phyloP scores from a whole-genome alignment of 1,139 yeast genomes.

The Blastobotrys indianensis region DNA sequence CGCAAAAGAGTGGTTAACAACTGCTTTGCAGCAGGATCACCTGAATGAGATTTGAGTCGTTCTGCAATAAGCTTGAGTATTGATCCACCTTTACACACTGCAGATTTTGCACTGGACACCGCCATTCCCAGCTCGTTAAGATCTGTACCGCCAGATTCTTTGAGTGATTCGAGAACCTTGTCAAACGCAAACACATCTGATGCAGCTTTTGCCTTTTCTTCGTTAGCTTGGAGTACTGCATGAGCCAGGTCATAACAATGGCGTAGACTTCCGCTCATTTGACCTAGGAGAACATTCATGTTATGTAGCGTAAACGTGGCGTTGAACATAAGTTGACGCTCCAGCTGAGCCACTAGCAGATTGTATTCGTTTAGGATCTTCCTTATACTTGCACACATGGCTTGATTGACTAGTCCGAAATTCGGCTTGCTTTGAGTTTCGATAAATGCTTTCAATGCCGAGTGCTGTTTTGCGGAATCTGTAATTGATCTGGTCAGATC shows the following conservation, averaged over 20 bases:
- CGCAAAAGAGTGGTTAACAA: slow-evolving; percentile 52
- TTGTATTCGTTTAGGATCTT: slow-evolving; percentile 47
- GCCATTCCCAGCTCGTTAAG: slow-evolving; percentile 25
- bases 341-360: slow-evolving; percentile 46
- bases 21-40: slow-evolving; percentile 54
- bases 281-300: slow-evolving; percentile 40
- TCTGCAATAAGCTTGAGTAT: slow-evolving; percentile 52
- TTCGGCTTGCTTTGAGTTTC: slow-evolving; percentile 48
- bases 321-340: slow-evolving; percentile 46
- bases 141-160: slow-evolving; percentile 23
- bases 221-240: slow-evolving; percentile 38
- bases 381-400: slow-evolving; percentile 58
- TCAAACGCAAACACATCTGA: slow-evolving; percentile 27
- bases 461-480: slow-evolving; percentile 57
- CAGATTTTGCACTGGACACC: slow-evolving; percentile 18
- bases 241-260: slow-evolving; percentile 55
- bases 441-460: slow-evolving; percentile 49
- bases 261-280: slow-evolving; percentile 39
- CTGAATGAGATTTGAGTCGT: slow-evolving; percentile 52
- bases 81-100: slow-evolving; percentile 30
- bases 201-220: slow-evolving; percentile 24
- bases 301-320: slow-evolving; percentile 43
- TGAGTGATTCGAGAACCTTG: slow-evolving; percentile 29
- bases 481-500: slow-evolving; percentile 62
- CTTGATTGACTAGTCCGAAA: slow-evolving; percentile 71